Evolutionary conservation across 176 grass and related monocot species (phyloP).

Genomic region (Triticum monococcum): DNA sequence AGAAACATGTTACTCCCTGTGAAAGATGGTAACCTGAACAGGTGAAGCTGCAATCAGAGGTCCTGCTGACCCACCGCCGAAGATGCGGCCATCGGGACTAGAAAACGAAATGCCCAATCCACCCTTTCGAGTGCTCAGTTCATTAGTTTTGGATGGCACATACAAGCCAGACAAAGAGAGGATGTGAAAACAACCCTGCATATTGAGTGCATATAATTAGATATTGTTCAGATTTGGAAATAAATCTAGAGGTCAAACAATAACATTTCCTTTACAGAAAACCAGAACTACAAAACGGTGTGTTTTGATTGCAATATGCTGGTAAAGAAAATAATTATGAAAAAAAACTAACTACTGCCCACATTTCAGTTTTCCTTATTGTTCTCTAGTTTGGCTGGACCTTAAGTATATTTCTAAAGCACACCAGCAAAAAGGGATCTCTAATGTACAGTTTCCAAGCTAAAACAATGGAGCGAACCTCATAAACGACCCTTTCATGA

Average conservation of each 20-base stretch:
- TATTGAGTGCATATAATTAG: neutral
- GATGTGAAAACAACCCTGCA: slow-evolving; percentile 52
- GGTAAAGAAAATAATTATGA: neutral
- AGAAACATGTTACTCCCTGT: neutral
- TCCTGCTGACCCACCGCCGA: slow-evolving; percentile 62
- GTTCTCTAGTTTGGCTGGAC: neutral
- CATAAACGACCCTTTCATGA: slow-evolving; percentile 49
- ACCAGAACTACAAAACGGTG: neutral
- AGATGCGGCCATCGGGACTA: slow-evolving; percentile 51
- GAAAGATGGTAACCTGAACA: slow-evolving; percentile 48
- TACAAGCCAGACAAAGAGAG: slow-evolving; percentile 64
- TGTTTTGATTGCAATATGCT: neutral
- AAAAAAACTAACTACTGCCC: neutral
- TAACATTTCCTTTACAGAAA: neutral
- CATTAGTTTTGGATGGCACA: slow-evolving; percentile 39
- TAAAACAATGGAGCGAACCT: slow-evolving; percentile 40
- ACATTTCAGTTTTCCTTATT: neutral
- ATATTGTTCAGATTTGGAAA: too few species aligned
- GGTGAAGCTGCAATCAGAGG: slow-evolving; percentile 55
- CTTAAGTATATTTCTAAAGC: neutral
- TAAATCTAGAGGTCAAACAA: neutral
- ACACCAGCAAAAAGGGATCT: neutral
- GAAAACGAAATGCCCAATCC: slow-evolving; percentile 48
- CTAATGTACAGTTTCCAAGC: neutral
- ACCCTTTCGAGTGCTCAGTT: slow-evolving; percentile 45